phyloP scores from a whole-genome alignment of 129 eudicot species.

The Pulicaria dysenterica region DNA sequence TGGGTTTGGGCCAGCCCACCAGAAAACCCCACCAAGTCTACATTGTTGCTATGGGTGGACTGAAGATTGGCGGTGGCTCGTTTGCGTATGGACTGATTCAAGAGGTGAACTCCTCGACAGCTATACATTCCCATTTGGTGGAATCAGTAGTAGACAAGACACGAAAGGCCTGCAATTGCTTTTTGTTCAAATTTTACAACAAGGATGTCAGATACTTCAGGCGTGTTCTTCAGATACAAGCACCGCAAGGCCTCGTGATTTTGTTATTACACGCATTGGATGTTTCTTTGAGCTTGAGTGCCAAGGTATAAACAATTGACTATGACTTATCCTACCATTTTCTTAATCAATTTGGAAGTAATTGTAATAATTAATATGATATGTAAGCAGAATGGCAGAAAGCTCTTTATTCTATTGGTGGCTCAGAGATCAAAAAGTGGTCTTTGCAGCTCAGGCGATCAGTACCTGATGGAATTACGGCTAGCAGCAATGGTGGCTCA shows the following conservation, averaged over 20 bases:
- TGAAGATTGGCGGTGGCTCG: constrained; percentile 99
- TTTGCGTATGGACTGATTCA: constrained; percentile 96
- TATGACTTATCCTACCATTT: background rate
- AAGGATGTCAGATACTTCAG: constrained; percentile 97
- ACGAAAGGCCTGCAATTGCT: constrained; percentile 94
- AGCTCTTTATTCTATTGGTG: constrained; percentile 85
- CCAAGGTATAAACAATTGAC: constrained; percentile 62
- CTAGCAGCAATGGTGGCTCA: constrained; percentile 77
- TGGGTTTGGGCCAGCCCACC: constrained; percentile 65
- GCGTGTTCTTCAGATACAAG: constrained; percentile 71
- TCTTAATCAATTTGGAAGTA: background rate
- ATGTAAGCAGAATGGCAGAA: constrained; percentile 94
- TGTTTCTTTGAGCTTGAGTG: constrained; percentile 93
- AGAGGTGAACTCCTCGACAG: constrained; percentile 95
- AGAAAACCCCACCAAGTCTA: constrained; percentile 65
- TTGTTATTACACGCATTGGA: constrained; percentile 88
- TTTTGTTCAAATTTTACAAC: constrained; percentile 92
- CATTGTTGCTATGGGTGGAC: constrained; percentile 99
- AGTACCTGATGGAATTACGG: constrained; percentile 78
- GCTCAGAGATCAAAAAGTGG: constrained; percentile 97
- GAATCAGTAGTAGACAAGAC: constrained; percentile 95
- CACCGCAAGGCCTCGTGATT: constrained; percentile 76
- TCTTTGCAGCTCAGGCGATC: constrained; percentile 89
- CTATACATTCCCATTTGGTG: constrained; percentile 93
- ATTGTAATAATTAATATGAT: constrained; percentile 12